These are phyloP conservation scores for Chionographis japonica DNA, from an alignment of 106 monocot genomes.

Conservation along the genomic window DNA sequence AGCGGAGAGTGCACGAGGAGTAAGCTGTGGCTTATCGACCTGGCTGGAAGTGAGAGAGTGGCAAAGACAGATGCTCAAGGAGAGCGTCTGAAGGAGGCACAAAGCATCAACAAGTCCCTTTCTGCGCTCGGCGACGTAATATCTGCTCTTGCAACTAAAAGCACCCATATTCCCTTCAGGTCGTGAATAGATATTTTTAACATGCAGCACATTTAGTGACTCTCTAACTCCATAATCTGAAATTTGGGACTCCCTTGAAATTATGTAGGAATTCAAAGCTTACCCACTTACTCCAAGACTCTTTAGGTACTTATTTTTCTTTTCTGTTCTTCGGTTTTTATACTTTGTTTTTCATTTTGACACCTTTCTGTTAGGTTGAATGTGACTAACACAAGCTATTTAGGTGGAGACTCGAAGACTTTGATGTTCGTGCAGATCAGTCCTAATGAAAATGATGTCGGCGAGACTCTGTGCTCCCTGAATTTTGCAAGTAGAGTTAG, in stretches of 20 bases:
- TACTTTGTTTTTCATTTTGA: not conserved
- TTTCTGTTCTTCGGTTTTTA: not conserved
- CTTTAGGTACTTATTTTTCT: slow-evolving; percentile 49
- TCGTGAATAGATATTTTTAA: slow-evolving; percentile 14
- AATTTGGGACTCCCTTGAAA: slow-evolving; percentile 2
- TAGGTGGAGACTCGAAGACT: slow-evolving; percentile 91
- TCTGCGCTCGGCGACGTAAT: slow-evolving; percentile 98
- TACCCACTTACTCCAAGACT: slow-evolving; percentile 92
- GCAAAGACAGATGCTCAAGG: slow-evolving; percentile 93
- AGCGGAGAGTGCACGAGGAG: slow-evolving; percentile 83
- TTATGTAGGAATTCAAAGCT: slow-evolving; percentile 87
- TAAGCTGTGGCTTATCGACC: slow-evolving; percentile 86
- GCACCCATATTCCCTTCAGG: slow-evolving; percentile 90
- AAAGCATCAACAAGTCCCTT: slow-evolving; percentile 86
- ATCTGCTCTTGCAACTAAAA: slow-evolving; percentile 91
- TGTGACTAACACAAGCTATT: slow-evolving; percentile 3
- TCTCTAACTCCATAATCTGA: not conserved
- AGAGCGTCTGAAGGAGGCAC: slow-evolving; percentile 88
- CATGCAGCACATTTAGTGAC: not conserved
- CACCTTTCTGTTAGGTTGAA: not conserved
- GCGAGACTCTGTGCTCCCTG: slow-evolving; percentile 83
- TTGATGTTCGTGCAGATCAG: slow-evolving; percentile 96
- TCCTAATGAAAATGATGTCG: slow-evolving; percentile 72
- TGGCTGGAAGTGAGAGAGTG: slow-evolving; percentile 92
- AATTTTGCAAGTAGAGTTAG: slow-evolving; percentile 96